Percentiles rank a stretch among this genome's conserved stretches.
These are phyloP conservation scores for Saprolegnia diclina DNA, from an alignment of 352 stramenopile species.

Conservation along the genomic window DNA sequence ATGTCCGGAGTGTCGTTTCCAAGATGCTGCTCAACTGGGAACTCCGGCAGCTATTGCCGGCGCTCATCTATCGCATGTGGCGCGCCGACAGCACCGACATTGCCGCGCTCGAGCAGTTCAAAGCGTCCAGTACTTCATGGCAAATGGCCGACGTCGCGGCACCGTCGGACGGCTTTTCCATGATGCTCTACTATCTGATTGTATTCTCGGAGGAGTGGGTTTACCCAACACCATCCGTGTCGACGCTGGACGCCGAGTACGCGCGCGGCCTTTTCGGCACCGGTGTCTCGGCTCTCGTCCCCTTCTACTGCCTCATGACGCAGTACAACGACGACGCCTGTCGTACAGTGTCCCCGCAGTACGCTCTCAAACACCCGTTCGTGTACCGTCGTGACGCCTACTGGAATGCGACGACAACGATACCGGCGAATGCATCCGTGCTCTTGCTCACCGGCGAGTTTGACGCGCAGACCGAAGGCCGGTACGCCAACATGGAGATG, in stretches of 20 bases:
- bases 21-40: constrained; percentile 50
- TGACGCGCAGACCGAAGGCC: constrained; percentile 39
- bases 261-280: constrained; percentile 54
- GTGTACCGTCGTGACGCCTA: neutral
- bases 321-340: constrained; percentile 55
- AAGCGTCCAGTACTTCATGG: neutral
- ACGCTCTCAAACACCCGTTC: constrained; percentile 28
- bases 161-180: constrained; percentile 26
- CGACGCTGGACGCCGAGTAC: constrained; percentile 51
- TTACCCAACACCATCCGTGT: constrained; percentile 45
- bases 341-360: constrained; percentile 43
- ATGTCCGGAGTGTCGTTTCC: constrained; percentile 56
- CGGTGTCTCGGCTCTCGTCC: constrained; percentile 58
- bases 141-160: constrained; percentile 24
- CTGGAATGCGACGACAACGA: constrained; percentile 27
- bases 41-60: constrained; percentile 40
- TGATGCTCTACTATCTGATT: constrained; percentile 70
- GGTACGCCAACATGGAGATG: constrained; percentile 34
- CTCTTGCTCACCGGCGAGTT: constrained; percentile 47
- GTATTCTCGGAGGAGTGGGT: constrained; percentile 78
- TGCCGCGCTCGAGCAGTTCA: constrained; percentile 37
- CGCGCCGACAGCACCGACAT: constrained; percentile 40
- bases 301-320: constrained; percentile 76
- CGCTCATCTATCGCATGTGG: constrained; percentile 48
- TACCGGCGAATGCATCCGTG: constrained; percentile 38